Evolutionary conservation across 345 rosid species (phyloP), one percentile per base, ranked within the genome.

Genomic region (Citrus maxima): DNA sequence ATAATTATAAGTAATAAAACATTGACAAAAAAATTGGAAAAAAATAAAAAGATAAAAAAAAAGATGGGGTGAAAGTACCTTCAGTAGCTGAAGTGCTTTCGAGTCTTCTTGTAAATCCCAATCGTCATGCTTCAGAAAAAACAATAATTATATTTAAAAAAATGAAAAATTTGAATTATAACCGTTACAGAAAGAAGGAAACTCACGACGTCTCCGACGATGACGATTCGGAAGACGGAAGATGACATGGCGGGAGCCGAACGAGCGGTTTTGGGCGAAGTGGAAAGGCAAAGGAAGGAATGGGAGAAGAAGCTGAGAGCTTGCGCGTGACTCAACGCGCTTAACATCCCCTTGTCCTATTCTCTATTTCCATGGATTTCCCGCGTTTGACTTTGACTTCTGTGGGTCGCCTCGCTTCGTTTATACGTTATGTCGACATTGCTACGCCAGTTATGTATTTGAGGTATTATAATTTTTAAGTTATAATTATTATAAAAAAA

Each of bases 91-190:
- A 77, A 95, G 98, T 19, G 98, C 98, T 80, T 88, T 92, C 24
- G 83, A 83, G 82, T 95, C 98, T 82, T 92, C 93, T 77, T 87
- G 88, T 32, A 91, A 85, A 81, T 86, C 78, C 98, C 97, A 95
- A 73, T 83, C 82, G 58, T 91, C 97, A 82, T 92, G 98, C 98
- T 93, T 87, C 81, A 70, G 72, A 72, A 10, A 37, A 12, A 19
- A 6, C 9, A 8, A 46, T 32, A 27, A 35, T n/a, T 38, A 7
- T 5, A 49, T n/a, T 2, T 1, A 1, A 9, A 37, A 62, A 27
- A 10, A 8, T 68, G 19, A 3, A 35, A 63, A 54, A 60, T 51
- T 55, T 51, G 40, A 27, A 67, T 6, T 14, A 35, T 22, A 19
- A 22, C 4, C 25, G 24, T 8, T 12, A 38, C 46, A 24, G 75